Evolutionary conservation across 352 stramenopile genomes (phyloP), one percentile per base, ranked within the genome.

Genomic region (Stramenopiles sp.): DNA sequence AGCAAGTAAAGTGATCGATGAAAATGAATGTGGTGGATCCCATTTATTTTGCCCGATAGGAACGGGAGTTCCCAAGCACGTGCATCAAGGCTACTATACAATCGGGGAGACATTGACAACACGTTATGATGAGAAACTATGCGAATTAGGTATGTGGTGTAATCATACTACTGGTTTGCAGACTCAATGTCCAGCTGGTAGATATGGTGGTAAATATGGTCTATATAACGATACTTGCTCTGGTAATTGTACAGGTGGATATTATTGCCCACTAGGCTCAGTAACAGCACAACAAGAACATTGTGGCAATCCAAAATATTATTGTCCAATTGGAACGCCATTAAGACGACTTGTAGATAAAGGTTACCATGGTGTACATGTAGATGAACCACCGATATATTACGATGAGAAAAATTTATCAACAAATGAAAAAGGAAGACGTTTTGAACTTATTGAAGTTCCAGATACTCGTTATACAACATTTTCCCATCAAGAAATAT

Each of bases 81-180:
- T 83, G 0, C 31, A 74, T 23, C 69, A 78, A 65, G 80, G 80
- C 30, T 83, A 78, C 74, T 83, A 83, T 43, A 78, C 78, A 1
- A 78, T 73, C 6, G 63, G 33, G 4, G 30, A 31, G 0, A 63
- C 30, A 31, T 13, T 33, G 65, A 13, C 30, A 33, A 31, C 30
- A 33, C 65, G 65, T 33, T 76, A 33, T 31, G 65, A 13, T 20
- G 65, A 76, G 31, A 33, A 7, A 76, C 4, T 31, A 33, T 76
- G 65, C 13, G 65, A 76, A 13, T 20, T 76, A 13, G 65, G 65
- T 13, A 31, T 33, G 30, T 76, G 13, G 4, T 76, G 65, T 13
- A 31, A 63, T 1, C 13, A 53, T 53, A 53, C 38, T 4, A 53
- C 38, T 13, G 38, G 38, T 53, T 13, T 53, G 4, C 38, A 53